Evolutionary conservation across 176 grass and related monocot species (phyloP).

Genomic region (Aegilops bicornis): DNA sequence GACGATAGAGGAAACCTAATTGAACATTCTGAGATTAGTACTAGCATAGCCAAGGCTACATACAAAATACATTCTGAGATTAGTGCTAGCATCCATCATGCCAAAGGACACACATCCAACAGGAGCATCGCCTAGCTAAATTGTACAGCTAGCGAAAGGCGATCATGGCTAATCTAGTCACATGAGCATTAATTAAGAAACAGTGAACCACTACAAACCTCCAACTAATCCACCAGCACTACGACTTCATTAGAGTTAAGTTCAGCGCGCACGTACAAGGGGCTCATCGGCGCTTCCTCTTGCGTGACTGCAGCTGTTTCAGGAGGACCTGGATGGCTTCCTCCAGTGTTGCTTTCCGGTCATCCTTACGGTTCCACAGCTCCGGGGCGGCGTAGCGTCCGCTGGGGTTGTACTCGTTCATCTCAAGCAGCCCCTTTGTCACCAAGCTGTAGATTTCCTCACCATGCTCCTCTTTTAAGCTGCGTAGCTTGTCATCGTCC

Average conservation of each 20-base stretch:
- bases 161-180: not conserved
- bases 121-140: not conserved
- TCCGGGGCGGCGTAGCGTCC: conserved; percentile 21
- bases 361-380: conserved; percentile 25
- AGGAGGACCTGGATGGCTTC: conserved; percentile 2
- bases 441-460: conserved; percentile 31
- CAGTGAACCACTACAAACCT: not conserved
- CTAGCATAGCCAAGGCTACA: not conserved
- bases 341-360: not conserved
- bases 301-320: not conserved
- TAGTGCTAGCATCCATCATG: not conserved
- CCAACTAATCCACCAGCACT: not conserved
- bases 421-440: conserved; percentile 36
- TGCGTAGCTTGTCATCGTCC: conserved; percentile 30
- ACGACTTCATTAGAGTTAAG: not conserved
- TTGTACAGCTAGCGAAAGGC: not conserved
- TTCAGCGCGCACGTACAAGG: no score
- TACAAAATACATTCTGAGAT: not conserved
- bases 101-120: not conserved
- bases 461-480: conserved; percentile 36
- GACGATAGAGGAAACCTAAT: no score
- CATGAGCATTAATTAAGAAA: not conserved
- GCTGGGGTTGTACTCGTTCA: conserved; percentile 52
- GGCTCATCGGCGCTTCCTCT: conserved; percentile 14
- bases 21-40: not conserved